Percentiles rank a stretch among this genome's conserved stretches.
Evolutionary conservation across 2,329 filamentous ascomycete species (phyloP).

Genomic region (Teratosphaeria zuluensis): DNA sequence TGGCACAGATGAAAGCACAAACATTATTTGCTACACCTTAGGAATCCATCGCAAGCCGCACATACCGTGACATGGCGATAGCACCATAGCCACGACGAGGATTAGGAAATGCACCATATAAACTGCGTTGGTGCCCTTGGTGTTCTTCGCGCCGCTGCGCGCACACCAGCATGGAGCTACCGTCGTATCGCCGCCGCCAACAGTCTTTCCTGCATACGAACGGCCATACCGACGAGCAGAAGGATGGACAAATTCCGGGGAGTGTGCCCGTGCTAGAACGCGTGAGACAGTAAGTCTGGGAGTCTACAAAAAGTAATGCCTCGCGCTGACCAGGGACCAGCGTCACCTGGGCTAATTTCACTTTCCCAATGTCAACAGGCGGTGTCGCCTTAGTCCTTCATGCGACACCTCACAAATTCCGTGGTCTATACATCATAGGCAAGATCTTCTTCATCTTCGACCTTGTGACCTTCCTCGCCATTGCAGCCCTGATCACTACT

Average conservation of each 20-base stretch:
- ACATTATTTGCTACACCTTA: neutral
- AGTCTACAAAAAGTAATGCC: neutral
- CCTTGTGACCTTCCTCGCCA: constrained; percentile 36
- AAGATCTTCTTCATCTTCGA: constrained; percentile 44
- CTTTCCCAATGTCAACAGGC: constrained; percentile 39
- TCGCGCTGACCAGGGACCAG: neutral
- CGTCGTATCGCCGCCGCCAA: neutral
- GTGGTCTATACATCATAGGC: constrained; percentile 42
- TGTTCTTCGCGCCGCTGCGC: neutral
- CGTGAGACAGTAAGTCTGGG: neutral
- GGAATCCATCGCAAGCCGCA: too few relatives aligned
- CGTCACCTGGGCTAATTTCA: constrained; percentile 17
- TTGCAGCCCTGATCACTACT: constrained; percentile 24
- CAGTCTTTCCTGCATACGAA: neutral
- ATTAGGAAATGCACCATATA: neutral
- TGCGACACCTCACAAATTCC: constrained; percentile 36
- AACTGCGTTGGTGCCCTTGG: neutral
- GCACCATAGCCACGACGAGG: neutral
- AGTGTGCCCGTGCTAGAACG: neutral
- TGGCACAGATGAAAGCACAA: neutral
- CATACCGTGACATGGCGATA: neutral
- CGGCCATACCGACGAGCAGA: neutral
- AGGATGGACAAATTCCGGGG: neutral
- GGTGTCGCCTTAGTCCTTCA: constrained; percentile 36
- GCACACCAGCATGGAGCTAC: neutral